These are phyloP conservation scores for Aspergillus sp. DNA, from an alignment of 2,329 filamentous ascomycete genomes.

Conservation along the genomic window DNA sequence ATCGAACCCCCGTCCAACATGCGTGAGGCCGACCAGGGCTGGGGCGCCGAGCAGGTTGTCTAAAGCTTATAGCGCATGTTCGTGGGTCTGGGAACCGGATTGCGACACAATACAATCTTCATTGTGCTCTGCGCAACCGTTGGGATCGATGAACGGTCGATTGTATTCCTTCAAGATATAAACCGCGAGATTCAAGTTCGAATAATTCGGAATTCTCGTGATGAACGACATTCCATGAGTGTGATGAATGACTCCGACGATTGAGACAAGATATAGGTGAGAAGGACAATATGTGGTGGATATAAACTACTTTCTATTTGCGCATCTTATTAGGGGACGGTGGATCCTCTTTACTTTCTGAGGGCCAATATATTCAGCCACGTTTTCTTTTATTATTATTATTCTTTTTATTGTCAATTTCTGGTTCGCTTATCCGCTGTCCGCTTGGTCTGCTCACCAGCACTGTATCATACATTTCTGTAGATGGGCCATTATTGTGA, in stretches of 20 bases:
- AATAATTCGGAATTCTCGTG: slow-evolving; percentile 5
- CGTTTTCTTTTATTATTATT: background rate
- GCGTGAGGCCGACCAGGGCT: slow-evolving; percentile 73
- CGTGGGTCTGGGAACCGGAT: background rate
- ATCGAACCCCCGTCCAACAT: slow-evolving; percentile 80
- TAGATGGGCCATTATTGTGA: background rate
- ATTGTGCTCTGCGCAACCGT: background rate
- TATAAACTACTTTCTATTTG: slow-evolving; percentile 1
- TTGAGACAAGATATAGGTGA: slow-evolving; percentile 9
- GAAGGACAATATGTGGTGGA: background rate
- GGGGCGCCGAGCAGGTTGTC: slow-evolving; percentile 72
- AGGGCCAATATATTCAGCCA: background rate
- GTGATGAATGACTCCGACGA: slow-evolving; percentile 22
- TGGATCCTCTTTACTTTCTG: background rate
- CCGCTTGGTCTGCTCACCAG: background rate
- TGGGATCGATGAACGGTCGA: background rate
- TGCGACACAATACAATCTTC: background rate
- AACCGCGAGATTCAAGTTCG: slow-evolving; percentile 4
- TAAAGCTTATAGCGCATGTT: slow-evolving; percentile 37
- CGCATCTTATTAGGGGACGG: background rate
- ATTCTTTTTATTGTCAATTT: background rate
- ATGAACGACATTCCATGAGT: slow-evolving; percentile 24
- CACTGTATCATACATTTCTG: background rate
- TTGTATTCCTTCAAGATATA: background rate
- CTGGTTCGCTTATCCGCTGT: background rate